phyloP scores from a whole-genome alignment of 208 protist genomes.

The Trypanosoma congolense region DNA sequence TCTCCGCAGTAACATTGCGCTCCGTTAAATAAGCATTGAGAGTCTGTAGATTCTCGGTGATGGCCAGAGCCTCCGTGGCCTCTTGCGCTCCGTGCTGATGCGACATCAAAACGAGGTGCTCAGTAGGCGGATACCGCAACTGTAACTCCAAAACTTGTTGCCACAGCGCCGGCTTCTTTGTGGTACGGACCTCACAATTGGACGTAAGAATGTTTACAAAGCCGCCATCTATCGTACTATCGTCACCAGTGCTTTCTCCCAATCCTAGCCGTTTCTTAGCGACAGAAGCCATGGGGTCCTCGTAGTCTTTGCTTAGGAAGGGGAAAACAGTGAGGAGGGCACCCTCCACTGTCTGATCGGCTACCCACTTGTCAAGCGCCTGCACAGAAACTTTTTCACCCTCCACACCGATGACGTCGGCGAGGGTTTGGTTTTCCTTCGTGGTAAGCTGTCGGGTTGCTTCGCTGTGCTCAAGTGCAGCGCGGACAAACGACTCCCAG shows the following conservation, averaged over 20 bases:
- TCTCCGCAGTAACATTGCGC: slow-evolving; percentile 25
- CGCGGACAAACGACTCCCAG: slow-evolving; percentile 37
- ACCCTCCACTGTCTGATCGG: slow-evolving; percentile 27
- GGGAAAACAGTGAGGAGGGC: slow-evolving; percentile 14
- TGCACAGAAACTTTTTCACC: slow-evolving; percentile 38
- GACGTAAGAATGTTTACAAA: background rate
- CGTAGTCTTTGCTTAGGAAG: slow-evolving; percentile 13
- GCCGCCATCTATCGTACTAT: slow-evolving; percentile 1
- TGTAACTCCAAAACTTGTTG: slow-evolving; percentile 2
- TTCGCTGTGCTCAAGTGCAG: slow-evolving; percentile 19
- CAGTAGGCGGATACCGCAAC: slow-evolving; percentile 4
- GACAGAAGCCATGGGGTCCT: background rate
- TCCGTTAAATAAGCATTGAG: slow-evolving; percentile 35
- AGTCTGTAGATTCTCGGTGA: slow-evolving; percentile 32
- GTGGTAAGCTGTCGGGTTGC: slow-evolving; percentile 6
- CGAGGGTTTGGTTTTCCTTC: slow-evolving; percentile 15
- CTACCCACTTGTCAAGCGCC: slow-evolving; percentile 61
- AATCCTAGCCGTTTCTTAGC: background rate
- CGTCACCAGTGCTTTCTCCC: background rate
- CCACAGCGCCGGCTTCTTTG: slow-evolving; percentile 6
- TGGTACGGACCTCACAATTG: background rate
- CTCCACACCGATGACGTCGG: slow-evolving; percentile 26
- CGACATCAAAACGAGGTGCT: slow-evolving; percentile 24
- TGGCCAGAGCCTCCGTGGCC: slow-evolving; percentile 9
- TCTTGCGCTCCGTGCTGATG: slow-evolving; percentile 24